Conservation (phyloP, 257 asterid species). For the Primulina huaijiensis region DNA sequence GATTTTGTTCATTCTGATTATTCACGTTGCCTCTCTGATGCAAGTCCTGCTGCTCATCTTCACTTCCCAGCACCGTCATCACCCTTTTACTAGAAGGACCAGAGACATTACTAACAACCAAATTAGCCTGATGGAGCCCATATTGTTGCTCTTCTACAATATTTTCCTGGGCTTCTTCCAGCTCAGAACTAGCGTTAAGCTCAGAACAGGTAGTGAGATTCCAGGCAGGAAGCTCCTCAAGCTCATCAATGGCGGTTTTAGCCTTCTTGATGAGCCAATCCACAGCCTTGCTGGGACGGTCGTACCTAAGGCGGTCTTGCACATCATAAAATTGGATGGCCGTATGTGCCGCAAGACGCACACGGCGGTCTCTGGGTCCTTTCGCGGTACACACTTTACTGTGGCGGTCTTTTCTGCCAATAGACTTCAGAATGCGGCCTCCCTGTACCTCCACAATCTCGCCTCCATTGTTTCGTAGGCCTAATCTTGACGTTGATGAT, state of each 20-base stretch:
- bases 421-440: constrained; percentile 95
- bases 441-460: constrained; percentile 96
- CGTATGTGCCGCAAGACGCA: constrained; percentile 93
- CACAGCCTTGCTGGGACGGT: constrained; percentile 98
- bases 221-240: constrained; percentile 92
- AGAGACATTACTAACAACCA: constrained; percentile 29
- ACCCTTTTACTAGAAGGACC: constrained; percentile 43
- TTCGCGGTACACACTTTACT: constrained; percentile 98
- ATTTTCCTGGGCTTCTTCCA: background rate
- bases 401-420: constrained; percentile 96
- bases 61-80: constrained; percentile 30
- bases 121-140: constrained; percentile 8
- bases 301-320: constrained; percentile 95
- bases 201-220: constrained; percentile 52
- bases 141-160: constrained; percentile 20
- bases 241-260: constrained; percentile 86
- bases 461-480: constrained; percentile 45
- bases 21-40: constrained; percentile 15
- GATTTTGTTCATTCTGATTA: constrained; percentile 27
- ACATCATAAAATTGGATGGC: constrained; percentile 98
- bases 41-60: constrained; percentile 27
- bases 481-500: constrained; percentile 44
- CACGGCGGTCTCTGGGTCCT: constrained; percentile 98
- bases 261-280: constrained; percentile 97
- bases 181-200: constrained; percentile 18